These are phyloP conservation scores for Alternaria tenuissima DNA, from an alignment of 2,329 filamentous ascomycete genomes.

Conservation along the genomic window DNA sequence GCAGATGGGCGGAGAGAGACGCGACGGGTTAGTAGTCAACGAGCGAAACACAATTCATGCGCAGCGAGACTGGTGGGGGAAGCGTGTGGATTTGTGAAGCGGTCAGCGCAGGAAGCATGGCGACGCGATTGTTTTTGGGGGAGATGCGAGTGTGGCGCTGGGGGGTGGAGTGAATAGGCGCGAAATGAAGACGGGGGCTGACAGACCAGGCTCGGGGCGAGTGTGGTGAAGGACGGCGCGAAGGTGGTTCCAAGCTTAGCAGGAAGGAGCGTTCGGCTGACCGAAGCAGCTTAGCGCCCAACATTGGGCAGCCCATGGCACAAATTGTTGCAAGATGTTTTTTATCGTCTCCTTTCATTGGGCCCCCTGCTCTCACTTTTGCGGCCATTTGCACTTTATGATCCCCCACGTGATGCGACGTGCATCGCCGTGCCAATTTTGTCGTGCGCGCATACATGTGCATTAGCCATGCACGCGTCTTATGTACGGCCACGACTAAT, in stretches of 20 bases:
- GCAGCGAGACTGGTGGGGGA: slow-evolving; percentile 20
- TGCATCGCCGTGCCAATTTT: slow-evolving; percentile 24
- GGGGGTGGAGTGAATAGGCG: slow-evolving; percentile 28
- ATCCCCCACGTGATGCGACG: slow-evolving; percentile 30
- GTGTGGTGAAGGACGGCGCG: slow-evolving; percentile 36
- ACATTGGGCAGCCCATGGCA: slow-evolving; percentile 19
- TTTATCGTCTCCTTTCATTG: slow-evolving; percentile 26
- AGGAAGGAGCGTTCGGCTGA: slow-evolving; percentile 31
- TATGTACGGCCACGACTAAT: slow-evolving; percentile 33
- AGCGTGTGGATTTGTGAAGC: slow-evolving; percentile 15
- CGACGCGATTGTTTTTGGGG: slow-evolving; percentile 22
- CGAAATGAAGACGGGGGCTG: slow-evolving; percentile 43
- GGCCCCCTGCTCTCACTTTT: slow-evolving; percentile 22
- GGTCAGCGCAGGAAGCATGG: slow-evolving; percentile 33
- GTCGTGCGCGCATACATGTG: slow-evolving; percentile 15
- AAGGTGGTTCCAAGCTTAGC: slow-evolving; percentile 23
- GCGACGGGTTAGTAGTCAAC: slow-evolving; percentile 19
- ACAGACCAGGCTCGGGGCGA: slow-evolving; percentile 35
- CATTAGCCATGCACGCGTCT: slow-evolving; percentile 35
- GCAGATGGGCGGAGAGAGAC: slow-evolving; percentile 29
- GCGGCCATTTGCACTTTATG: slow-evolving; percentile 12
- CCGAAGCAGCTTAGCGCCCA: slow-evolving; percentile 14
- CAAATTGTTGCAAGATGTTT: slow-evolving; percentile 20
- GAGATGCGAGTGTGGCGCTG: slow-evolving; percentile 25
- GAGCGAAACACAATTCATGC: slow-evolving; percentile 22